Conservation (phyloP, 495 filamentous ascomycete species). For the Aspergillus cavernicola region DNA sequence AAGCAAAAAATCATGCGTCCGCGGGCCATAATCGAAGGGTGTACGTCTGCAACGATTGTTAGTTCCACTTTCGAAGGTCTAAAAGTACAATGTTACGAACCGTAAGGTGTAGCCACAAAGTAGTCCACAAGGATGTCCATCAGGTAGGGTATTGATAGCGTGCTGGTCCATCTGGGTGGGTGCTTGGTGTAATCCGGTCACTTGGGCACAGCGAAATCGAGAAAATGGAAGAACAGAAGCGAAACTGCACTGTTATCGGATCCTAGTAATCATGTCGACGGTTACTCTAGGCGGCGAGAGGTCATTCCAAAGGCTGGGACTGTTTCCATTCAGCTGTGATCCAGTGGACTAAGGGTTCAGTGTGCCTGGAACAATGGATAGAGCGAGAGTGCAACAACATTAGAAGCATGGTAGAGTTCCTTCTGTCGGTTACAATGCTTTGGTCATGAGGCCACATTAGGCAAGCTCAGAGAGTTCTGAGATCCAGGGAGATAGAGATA, state of each 20-base stretch:
- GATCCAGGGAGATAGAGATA: conserved; percentile 5
- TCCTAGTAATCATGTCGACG: neutral
- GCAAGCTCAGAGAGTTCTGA: neutral
- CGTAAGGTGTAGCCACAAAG: neutral
- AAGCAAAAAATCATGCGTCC: conserved; percentile 20
- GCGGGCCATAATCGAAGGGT: conserved; percentile 21
- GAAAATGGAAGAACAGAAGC: neutral
- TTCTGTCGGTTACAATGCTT: neutral
- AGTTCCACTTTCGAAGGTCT: neutral
- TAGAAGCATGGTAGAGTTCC: conserved; percentile 7
- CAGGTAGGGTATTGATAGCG: too few species aligned
- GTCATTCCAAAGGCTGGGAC: conserved; percentile 4
- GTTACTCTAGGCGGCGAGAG: neutral
- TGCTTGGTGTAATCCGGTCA: neutral
- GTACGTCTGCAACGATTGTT: conserved; percentile 14
- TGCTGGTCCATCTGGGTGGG: conserved; percentile 12
- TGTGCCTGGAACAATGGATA: neutral
- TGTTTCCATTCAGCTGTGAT: conserved; percentile 12
- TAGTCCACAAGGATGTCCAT: neutral
- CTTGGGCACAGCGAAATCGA: neutral
- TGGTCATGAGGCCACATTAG: neutral
- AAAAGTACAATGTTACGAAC: neutral
- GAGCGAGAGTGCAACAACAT: conserved; percentile 14
- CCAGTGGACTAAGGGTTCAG: neutral
- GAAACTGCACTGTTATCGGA: neutral